Evolutionary conservation across 495 filamentous ascomycete species (phyloP), one percentile per base, ranked within the genome.

Genomic region (Arthonia radiata): DNA sequence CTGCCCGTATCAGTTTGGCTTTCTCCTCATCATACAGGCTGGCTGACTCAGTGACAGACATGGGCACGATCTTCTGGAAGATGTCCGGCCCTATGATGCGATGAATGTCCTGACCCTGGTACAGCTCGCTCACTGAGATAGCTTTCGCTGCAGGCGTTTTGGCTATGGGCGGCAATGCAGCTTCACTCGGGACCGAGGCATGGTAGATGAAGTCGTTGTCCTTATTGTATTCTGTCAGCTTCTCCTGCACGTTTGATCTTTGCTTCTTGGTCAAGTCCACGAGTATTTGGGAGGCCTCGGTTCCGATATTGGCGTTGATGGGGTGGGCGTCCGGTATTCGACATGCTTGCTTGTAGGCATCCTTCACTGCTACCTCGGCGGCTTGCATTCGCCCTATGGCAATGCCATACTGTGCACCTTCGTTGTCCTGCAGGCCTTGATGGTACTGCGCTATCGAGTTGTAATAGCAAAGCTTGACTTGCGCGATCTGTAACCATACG

Each of bases 131-230:
- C 21, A 97, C 86, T 0, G 89, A 81, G 28, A 94, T 94, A 10
- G 89, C 79, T 48, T 94, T 97, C n/a, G 89, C 83, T 1, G 89
- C 86, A 16, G 82, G 78, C 6, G 94, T 60, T 44, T 94, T 97
- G 2, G 82, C 66, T 27, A 97, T 73, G 10, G 71, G 56, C 5
- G 73, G 54, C 9, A 97, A 56, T 23, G 64, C 64, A 8, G 77
- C 74, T 45, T 92, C 83, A 10, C 64, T 69, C 0, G 86, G 83
- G 11, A 97, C 68, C 0, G 67, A 67, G 34, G 93, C 79, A 46
- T 97, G 86, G 39, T 94, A 97, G 39, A 97, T 93, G 43, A 83
- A 92, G 41, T 97, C 86, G 42, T 97, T 97, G 46, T 97, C 86
- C 35, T 93, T 92, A 31, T 61, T 57, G 33, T 78, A 58, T 30